Evolutionary conservation across 2,329 filamentous ascomycete species (phyloP).

Genomic region (Fusarium succisae): DNA sequence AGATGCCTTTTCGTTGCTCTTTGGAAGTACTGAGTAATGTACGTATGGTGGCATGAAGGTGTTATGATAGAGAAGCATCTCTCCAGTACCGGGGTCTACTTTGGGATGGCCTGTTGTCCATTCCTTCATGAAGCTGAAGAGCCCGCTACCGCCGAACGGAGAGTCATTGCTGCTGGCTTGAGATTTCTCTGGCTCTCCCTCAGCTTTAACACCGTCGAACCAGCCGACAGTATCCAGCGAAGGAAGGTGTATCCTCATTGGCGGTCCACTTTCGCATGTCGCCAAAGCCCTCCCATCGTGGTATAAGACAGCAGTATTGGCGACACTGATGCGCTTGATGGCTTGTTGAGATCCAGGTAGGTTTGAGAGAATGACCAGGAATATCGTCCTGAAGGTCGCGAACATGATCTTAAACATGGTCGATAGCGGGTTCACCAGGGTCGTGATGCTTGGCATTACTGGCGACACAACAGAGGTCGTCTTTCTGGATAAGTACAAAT

Average conservation of each 20-base stretch:
- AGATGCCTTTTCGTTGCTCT: rapidly evolving
- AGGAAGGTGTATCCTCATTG: constrained; percentile 71
- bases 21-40: constrained; percentile 64
- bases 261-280: constrained; percentile 76
- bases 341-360: constrained; percentile 51
- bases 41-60: constrained; percentile 73
- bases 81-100: constrained; percentile 70
- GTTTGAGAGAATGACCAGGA: constrained; percentile 53
- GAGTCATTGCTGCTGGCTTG: rapidly evolving
- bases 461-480: constrained; percentile 60
- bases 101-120: constrained; percentile 77
- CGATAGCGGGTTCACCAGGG: constrained; percentile 65
- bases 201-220: constrained; percentile 69
- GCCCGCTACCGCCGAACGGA: constrained; percentile 63
- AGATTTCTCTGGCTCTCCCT: constrained; percentile 52
- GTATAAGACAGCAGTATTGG: constrained; percentile 73
- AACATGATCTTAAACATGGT: background rate
- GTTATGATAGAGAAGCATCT: constrained; percentile 74
- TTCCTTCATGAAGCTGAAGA: constrained; percentile 71
- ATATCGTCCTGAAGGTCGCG: constrained; percentile 13
- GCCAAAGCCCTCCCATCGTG: constrained; percentile 76
- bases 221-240: constrained; percentile 74
- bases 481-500: constrained; percentile 66
- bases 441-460: constrained; percentile 73
- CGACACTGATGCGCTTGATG: constrained; percentile 76